Evolutionary conservation across 345 rosid genomes (phyloP).

Genomic region (Eucalyptus paniculata): DNA sequence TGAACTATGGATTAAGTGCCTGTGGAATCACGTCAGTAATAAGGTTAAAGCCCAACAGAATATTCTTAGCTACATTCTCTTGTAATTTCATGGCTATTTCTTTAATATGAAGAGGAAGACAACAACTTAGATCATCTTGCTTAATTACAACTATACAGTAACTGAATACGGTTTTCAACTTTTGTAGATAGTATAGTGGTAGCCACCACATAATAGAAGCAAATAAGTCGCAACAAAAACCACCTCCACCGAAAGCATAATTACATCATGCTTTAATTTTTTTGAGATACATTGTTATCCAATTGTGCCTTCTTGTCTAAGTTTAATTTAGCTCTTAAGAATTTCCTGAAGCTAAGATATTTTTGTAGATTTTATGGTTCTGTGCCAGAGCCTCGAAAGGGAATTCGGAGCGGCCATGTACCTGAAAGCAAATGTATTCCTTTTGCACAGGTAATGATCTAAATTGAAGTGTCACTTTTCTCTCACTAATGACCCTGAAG

Average conservation of each 20-base stretch:
- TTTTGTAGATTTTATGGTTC: conserved; percentile 71
- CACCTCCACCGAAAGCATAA: not conserved
- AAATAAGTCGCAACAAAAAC: not conserved
- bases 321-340: not conserved
- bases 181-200: not conserved
- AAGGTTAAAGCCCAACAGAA: not conserved
- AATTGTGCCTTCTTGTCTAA: not conserved
- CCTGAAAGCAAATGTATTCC: conserved; percentile 97
- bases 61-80: not conserved
- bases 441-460: conserved; percentile 46
- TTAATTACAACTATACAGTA: not conserved
- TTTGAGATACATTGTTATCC: not conserved
- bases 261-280: not conserved
- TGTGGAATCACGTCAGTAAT: not conserved
- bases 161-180: not conserved
- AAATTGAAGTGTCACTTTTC: not conserved
- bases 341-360: not conserved
- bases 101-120: not conserved
- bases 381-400: conserved; percentile 91
- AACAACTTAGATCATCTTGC: not conserved
- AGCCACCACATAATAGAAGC: not conserved
- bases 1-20: not conserved
- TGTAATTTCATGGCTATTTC: not conserved
- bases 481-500: not conserved
- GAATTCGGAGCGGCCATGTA: conserved; percentile 87